Evolutionary conservation across 2,329 filamentous ascomycete genomes (phyloP).

Genomic region (Chaetomiaceae sp.): DNA sequence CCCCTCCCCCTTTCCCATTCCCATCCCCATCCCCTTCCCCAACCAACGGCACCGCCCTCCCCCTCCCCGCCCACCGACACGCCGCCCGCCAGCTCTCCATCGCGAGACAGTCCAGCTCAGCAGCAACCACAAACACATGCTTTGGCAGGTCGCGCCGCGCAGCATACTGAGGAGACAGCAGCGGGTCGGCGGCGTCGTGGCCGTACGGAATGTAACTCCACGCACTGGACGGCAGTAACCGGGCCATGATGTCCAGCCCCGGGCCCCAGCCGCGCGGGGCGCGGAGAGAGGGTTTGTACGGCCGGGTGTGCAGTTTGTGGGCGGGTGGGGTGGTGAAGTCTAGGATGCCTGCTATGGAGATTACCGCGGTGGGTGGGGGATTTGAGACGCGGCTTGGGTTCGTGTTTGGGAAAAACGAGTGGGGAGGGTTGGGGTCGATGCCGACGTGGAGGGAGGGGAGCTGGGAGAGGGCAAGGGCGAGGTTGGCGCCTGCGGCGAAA

Average conservation of each 20-base stretch:
- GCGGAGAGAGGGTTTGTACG: constrained; percentile 30
- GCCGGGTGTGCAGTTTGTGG: constrained; percentile 30
- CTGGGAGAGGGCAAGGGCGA: constrained; percentile 38
- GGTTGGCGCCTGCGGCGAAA: constrained; percentile 48
- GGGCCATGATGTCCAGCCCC: constrained; percentile 28
- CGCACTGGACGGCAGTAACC: constrained; percentile 31
- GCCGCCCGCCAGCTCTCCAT: constrained; percentile 37
- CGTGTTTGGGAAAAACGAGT: too few species aligned
- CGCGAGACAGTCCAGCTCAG: constrained; percentile 41
- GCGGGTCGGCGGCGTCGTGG: constrained; percentile 33
- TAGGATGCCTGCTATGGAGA: constrained; percentile 39
- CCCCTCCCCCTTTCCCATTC: too few species aligned
- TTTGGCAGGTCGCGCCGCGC: constrained; percentile 32
- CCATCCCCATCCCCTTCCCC: too few species aligned
- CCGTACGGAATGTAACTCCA: constrained; percentile 38
- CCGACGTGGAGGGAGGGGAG: too few species aligned
- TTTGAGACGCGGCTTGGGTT: too few species aligned
- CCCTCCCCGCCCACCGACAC: too few species aligned
- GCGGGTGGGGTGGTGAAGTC: constrained; percentile 33
- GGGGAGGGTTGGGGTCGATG: constrained; percentile 26
- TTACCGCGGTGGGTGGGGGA: constrained; percentile 32
- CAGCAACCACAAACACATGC: constrained; percentile 37
- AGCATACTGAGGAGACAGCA: constrained; percentile 35
- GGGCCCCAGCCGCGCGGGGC: constrained; percentile 22
- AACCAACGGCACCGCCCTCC: too few species aligned